Base-by-base conservation (phyloP, 129 eudicot genomes). In the Scalesia atractyloides region DNA sequence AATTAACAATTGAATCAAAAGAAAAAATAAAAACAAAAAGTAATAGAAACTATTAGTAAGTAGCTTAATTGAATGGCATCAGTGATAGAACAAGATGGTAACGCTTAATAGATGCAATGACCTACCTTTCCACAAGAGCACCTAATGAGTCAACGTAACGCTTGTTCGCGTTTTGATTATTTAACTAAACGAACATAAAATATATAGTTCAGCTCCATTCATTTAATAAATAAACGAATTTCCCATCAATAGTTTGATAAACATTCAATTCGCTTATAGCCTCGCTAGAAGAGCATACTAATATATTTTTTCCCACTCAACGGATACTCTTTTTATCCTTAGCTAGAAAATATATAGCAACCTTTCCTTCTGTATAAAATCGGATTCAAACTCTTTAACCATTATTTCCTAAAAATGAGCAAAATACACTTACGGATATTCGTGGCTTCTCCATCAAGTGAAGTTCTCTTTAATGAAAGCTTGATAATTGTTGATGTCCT, bases 381-480 rank as follows among this genome's bases (percentile, higher is more conserved):
- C 43, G 10, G 33, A 10, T 5, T 18, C 7, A 62, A 4, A 52
- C 34, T 12, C 36, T 14, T 50, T 24, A 53, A 64, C 2, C 66
- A 22, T 24, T 22, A 33, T 75, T 66, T 66, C 18, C 17, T 4
- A 9, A 9, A 68, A 30, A 18, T 62, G 52, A 22, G 6, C 13
- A 57, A 48, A 20, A 14, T 59, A 46, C 14, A 83, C 91, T 77
- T 78, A 84, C 85, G 74, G 69, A 77, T 12, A 82, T 85, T 89
- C 82, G 74, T 70, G 53, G 78, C 67, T 59, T 89, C 91, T 72
- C 91, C 89, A 73, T 89, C 96, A 71, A 81, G 77, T 54, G 95
- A 82, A 78, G 76, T 80, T 76, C 86, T 85, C 82, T 80, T 85
- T 26, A 93, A 72, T 2, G 98, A 93, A 62, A 89, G 90, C 82